phyloP scores from a whole-genome alignment of 345 rosid genomes.

The Salix viminalis region DNA sequence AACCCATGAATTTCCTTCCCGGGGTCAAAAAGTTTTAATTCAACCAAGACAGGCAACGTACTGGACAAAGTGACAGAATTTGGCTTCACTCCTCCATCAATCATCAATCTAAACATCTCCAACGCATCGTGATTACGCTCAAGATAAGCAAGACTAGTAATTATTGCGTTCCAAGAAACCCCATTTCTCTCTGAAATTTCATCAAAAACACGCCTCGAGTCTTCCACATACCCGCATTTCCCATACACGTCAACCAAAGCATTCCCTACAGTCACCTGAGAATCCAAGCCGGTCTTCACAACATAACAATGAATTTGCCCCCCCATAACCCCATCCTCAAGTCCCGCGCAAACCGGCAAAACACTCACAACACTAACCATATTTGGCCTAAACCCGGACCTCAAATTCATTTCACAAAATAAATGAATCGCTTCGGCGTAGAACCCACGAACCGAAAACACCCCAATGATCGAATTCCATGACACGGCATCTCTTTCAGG shows the following conservation, averaged over 20 bases:
- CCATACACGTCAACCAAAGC: slow-evolving; percentile 49
- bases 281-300: slow-evolving; percentile 40
- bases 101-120: slow-evolving; percentile 35
- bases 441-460: slow-evolving; percentile 30
- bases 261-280: slow-evolving; percentile 35
- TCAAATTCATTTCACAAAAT: slow-evolving; percentile 27
- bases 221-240: slow-evolving; percentile 36
- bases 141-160: slow-evolving; percentile 29
- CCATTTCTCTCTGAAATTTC: slow-evolving; percentile 40
- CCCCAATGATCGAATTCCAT: slow-evolving; percentile 39
- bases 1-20: slow-evolving; percentile 48
- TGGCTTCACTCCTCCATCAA: slow-evolving; percentile 28
- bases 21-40: slow-evolving; percentile 19
- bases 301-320: slow-evolving; percentile 39
- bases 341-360: slow-evolving; percentile 39
- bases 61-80: slow-evolving; percentile 41
- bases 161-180: slow-evolving; percentile 42
- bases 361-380: slow-evolving; percentile 36
- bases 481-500: slow-evolving; percentile 41
- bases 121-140: slow-evolving; percentile 32
- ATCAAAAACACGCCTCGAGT: slow-evolving; percentile 32
- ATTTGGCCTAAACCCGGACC: slow-evolving; percentile 35
- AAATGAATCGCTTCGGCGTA: slow-evolving; percentile 28
- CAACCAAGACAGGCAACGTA: slow-evolving; percentile 44
- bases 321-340: slow-evolving; percentile 24